phyloP scores from a whole-genome alignment of 2,329 filamentous ascomycete species.

The Penicillium verrucosum region DNA sequence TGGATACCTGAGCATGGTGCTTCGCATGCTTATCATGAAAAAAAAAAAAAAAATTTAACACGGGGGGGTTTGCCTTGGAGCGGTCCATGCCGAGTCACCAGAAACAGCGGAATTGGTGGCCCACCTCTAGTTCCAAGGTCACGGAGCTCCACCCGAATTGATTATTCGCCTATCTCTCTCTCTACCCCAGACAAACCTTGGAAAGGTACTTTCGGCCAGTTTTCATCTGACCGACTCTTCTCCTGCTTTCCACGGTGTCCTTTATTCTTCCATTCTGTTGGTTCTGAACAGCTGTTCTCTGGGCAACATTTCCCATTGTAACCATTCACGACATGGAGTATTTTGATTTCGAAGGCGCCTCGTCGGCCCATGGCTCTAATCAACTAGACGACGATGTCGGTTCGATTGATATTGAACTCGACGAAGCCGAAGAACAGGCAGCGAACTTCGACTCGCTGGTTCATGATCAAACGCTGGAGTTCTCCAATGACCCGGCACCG shows the following conservation, averaged over 20 bases:
- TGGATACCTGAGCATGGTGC: neutral
- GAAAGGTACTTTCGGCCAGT: slow-evolving; percentile 10
- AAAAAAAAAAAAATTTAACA: neutral
- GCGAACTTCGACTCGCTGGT: slow-evolving; percentile 42
- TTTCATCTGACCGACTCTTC: slow-evolving; percentile 19
- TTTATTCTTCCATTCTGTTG: neutral
- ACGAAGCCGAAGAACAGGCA: slow-evolving; percentile 38
- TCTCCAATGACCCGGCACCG: slow-evolving; percentile 33
- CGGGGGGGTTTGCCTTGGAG: neutral
- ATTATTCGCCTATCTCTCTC: slow-evolving; percentile 17
- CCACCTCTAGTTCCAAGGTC: slow-evolving; percentile 1
- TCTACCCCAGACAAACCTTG: slow-evolving; percentile 28
- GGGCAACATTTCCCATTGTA: neutral
- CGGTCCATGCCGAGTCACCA: slow-evolving; percentile 9
- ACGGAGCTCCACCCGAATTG: slow-evolving; percentile 15
- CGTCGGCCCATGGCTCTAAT: slow-evolving; percentile 33
- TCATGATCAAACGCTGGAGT: slow-evolving; percentile 40
- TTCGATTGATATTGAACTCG: slow-evolving; percentile 38
- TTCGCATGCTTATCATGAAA: neutral
- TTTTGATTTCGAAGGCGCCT: slow-evolving; percentile 48
- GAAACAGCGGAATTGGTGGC: slow-evolving; percentile 9
- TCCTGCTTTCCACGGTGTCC: slow-evolving; percentile 6
- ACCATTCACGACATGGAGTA: slow-evolving; percentile 41
- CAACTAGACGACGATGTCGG: slow-evolving; percentile 39
- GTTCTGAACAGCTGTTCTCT: neutral